Evolutionary conservation across 2,329 filamentous ascomycete genomes (phyloP).

Genomic region (Eurotiales sp.): DNA sequence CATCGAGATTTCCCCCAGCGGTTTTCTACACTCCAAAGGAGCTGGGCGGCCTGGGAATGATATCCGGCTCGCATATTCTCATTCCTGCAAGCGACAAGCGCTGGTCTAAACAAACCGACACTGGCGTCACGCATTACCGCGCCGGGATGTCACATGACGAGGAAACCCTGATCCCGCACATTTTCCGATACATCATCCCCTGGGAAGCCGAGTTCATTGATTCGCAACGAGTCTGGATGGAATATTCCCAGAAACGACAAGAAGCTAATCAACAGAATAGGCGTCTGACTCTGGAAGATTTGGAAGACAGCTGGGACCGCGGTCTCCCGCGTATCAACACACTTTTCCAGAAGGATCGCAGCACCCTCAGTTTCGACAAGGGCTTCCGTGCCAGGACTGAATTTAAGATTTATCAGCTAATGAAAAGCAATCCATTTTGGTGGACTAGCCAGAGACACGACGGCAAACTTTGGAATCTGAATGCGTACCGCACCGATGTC

Average conservation of each 20-base stretch:
- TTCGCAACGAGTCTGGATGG: constrained; percentile 97
- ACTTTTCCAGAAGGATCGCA: constrained; percentile 96
- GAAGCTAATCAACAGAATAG: constrained; percentile 98
- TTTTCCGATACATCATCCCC: constrained; percentile 98
- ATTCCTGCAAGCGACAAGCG: constrained; percentile 97
- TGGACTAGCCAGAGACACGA: constrained; percentile 98
- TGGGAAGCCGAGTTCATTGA: constrained; percentile 99
- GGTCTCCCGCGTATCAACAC: constrained; percentile 98
- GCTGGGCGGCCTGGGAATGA: constrained; percentile 95
- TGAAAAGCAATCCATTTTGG: constrained; percentile 99
- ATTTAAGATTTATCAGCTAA: constrained; percentile 97
- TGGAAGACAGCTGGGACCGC: constrained; percentile 98
- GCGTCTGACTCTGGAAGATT: constrained; percentile 86
- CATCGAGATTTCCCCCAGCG: constrained; percentile 93
- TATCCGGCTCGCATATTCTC: constrained; percentile 94
- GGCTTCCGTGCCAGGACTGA: constrained; percentile 93
- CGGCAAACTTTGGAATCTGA: constrained; percentile 95
- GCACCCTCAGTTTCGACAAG: constrained; percentile 96
- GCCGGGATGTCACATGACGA: constrained; percentile 98
- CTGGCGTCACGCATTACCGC: constrained; percentile 93
- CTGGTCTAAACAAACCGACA: constrained; percentile 97
- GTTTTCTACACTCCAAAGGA: constrained; percentile 99
- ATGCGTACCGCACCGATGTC: constrained; percentile 92
- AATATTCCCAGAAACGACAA: constrained; percentile 95
- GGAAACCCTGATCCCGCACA: constrained; percentile 96